Evolutionary conservation across 2,329 filamentous ascomycete species (phyloP), one percentile per base, ranked within the genome.

Genomic region (Aspergillus persii): DNA sequence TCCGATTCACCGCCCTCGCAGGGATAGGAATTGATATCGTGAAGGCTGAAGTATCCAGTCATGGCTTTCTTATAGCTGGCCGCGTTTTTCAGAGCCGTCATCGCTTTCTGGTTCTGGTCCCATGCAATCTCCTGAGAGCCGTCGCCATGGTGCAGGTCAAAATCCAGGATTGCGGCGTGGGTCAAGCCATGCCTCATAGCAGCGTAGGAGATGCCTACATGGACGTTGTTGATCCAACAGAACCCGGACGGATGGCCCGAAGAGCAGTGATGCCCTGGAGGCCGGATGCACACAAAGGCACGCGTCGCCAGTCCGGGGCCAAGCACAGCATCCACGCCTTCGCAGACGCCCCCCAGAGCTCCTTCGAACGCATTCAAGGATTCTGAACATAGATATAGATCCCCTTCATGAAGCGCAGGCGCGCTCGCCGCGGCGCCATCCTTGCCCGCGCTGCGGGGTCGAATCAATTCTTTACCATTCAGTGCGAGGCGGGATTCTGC

Each of bases 161-260:
- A 94, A 71, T 96, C 92, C 64, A 96, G 86, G 62, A 96, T 98
- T 9, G 92, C 95, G 0, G 93, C 94, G 74, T 99, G 95, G 0
- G 94, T 98, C 30, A 98, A 79, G 0, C 90, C 92, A 70, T 99
- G 90, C 44, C 84, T 85, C 62, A 94, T 86, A 23, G 91, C 88
- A 9, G 89, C 94, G 74, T 99, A 91, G 74, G 96, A 90, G 64
- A 99, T 96, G 0, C 94, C 95, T 26, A 99, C 91, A 71, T 98
- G 94, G 0, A 99, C 92, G 71, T 99, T 99, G 75, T 99, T 99
- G 53, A 99, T 79, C 94, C 95, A 99, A 78, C 95, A 99, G 72
- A 99, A 99, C 0, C 95, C 95, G 2, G 94, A 97, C 0, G 95
- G 95, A 68, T 89, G 89, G 53, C 89, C 86, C 3, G 91, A 86